phyloP scores from a whole-genome alignment of 106 monocot genomes.

The Dioscorea dumetorum region DNA sequence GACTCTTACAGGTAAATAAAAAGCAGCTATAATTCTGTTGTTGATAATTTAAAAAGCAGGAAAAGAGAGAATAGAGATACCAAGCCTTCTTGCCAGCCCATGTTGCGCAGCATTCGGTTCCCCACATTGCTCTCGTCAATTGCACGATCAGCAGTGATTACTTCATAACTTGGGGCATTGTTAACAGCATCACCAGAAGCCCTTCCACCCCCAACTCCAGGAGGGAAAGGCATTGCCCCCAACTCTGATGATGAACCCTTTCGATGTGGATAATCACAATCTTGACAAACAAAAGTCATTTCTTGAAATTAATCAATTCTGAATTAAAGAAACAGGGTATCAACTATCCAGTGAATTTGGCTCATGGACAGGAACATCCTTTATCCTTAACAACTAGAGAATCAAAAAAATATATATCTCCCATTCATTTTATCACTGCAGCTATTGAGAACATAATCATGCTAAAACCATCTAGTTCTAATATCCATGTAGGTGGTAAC shows the following conservation, averaged over 20 bases:
- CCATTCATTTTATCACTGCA: neutral
- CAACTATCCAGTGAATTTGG: constrained; percentile 35
- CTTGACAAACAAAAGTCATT: constrained; percentile 78
- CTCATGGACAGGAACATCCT: constrained; percentile 10
- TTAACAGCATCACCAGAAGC: constrained; percentile 24
- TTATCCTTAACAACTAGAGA: neutral
- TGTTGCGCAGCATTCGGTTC: constrained; percentile 88
- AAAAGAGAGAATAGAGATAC: constrained; percentile 34
- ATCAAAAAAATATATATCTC: neutral
- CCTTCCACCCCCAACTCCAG: constrained; percentile 80
- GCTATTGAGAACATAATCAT: neutral
- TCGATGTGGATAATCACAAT: constrained; percentile 62
- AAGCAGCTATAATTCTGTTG: neutral
- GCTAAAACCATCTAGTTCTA: neutral
- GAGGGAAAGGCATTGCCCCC: constrained; percentile 87
- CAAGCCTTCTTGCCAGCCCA: constrained; percentile 99
- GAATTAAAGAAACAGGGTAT: constrained; percentile 22
- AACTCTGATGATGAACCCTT: constrained; percentile 65
- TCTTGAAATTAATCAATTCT: constrained; percentile 50
- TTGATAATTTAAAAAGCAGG: neutral
- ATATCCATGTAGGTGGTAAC: neutral
- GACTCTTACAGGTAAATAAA: neutral
- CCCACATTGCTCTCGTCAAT: constrained; percentile 96
- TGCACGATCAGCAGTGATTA: constrained; percentile 71
- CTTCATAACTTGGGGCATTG: constrained; percentile 57